phyloP scores from a whole-genome alignment of 805 yeast species.

The Starmerella cellae region DNA sequence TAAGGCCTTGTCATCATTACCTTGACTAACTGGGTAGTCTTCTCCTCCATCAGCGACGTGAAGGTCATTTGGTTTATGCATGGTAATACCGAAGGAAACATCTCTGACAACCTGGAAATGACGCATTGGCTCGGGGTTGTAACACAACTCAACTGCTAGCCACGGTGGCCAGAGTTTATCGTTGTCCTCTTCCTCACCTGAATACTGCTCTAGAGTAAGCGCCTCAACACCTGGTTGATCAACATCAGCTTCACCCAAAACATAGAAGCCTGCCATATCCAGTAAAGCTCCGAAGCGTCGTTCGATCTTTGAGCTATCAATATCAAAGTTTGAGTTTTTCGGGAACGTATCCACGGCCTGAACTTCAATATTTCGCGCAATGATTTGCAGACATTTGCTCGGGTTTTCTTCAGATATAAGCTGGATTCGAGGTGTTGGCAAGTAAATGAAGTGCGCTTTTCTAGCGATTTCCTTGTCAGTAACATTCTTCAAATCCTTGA shows the following conservation, averaged over 20 bases:
- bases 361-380: conserved; percentile 58
- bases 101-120: conserved; percentile 47
- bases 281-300: conserved; percentile 57
- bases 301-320: conserved; percentile 40
- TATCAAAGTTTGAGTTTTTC: conserved; percentile 31
- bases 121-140: conserved; percentile 37
- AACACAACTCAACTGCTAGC: conserved; percentile 60
- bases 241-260: conserved; percentile 42
- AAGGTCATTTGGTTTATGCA: conserved; percentile 40
- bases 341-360: conserved; percentile 50
- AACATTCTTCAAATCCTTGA: conserved; percentile 35
- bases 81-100: conserved; percentile 48
- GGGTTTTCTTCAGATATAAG: conserved; percentile 39
- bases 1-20: conserved; percentile 4
- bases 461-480: conserved; percentile 28
- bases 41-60: conserved; percentile 26
- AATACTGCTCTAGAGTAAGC: conserved; percentile 32
- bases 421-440: conserved; percentile 77
- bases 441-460: conserved; percentile 50
- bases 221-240: conserved; percentile 50
- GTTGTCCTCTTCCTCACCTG: conserved; percentile 40
- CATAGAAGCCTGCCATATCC: conserved; percentile 58
- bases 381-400: conserved; percentile 51
- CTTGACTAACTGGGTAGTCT: not conserved
- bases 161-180: conserved; percentile 71